Evolutionary conservation across 331 rosid species (phyloP), one percentile per base, ranked within the genome.

Genomic region (Malus hybrid): DNA sequence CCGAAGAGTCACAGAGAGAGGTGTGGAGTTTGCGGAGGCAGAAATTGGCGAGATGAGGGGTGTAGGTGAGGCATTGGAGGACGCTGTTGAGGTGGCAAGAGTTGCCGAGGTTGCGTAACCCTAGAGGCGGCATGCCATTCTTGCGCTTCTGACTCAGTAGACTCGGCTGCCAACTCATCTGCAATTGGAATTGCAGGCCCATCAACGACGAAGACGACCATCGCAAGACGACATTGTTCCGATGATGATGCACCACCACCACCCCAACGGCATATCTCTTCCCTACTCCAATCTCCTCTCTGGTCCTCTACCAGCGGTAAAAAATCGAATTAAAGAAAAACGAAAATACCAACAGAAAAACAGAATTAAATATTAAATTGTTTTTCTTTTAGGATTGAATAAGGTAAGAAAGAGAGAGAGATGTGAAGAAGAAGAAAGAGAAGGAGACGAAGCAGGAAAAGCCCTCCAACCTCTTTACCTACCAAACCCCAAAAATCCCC

Each of bases 11-110:
- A 90, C 99, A 95, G 77, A 84, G 87, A 8, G 93, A 84, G 13
- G 99, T 88, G 86, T 95, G 99, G 59, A 79, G 96, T 22, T 72
- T 80, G 14, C 86, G 90, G 73, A 95, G 99, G 74, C 98, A 95
- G 97, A 92, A 95, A 90, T 95, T 95, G 86, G 99, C 99, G 69
- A 95, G 99, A 46, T 98, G 99, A 71, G 99, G 98, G 54, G 99
- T 95, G 80, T 89, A 92, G 76, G 99, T 95, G 82, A 95, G 99
- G 77, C 99, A 95, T 91, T 95, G 99, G 46, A 95, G 93, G 60
- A 95, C 99, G 97, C 96, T 89, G 87, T 95, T 95, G 93, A 95
- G 93, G 81, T 95, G 92, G 80, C 98, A 95, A 33, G 98, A 89
- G 82, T 92, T 95, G 87, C 99, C 99, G 81, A 95, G 97, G 88